A percentile compares a stretch with the other conserved stretches of the same genome.
Evolutionary conservation across 139 green algal species (phyloP).

Genomic region (Chlamydomonas eustigma): DNA sequence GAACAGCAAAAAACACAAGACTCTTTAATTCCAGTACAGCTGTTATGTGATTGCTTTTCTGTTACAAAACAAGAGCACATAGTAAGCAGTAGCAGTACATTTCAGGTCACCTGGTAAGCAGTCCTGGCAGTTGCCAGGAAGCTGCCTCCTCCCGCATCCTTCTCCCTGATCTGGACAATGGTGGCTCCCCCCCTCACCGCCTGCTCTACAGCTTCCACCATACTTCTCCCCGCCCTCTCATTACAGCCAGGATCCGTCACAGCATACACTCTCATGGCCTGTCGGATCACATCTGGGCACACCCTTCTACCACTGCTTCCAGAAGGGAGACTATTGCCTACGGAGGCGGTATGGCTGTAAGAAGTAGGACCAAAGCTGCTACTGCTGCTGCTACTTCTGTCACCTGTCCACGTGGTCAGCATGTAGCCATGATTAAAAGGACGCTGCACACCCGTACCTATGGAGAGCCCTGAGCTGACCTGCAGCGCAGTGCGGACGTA

Average conservation of each 20-base stretch:
- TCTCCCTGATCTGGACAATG: conserved; percentile 57
- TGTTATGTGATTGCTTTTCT: no score
- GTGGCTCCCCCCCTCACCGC: conserved; percentile 8
- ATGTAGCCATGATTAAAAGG: conserved; percentile 74
- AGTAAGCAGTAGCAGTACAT: no score
- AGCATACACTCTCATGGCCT: conserved; percentile 69
- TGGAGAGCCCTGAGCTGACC: conserved; percentile 39
- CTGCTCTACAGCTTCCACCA: conserved; percentile 6
- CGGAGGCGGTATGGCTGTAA: background rate
- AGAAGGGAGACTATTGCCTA: no score
- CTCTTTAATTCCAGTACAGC: no score
- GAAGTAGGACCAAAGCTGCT: background rate
- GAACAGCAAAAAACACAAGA: no score
- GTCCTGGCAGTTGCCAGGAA: conserved; percentile 58
- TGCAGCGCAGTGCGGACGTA: conserved; percentile 68
- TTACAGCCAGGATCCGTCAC: conserved; percentile 79
- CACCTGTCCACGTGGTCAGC: conserved; percentile 4
- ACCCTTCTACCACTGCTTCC: background rate
- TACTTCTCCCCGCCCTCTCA: background rate
- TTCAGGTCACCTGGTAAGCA: conserved; percentile 25
- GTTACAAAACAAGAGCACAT: background rate
- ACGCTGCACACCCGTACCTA: conserved; percentile 68
- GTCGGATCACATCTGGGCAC: background rate
- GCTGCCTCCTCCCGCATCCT: conserved; percentile 64
- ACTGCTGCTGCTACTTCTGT: background rate